Percentiles rank a stretch among this genome's conserved stretches.
phyloP scores from a whole-genome alignment of 768 basidiomycete genomes.

The Panellus pusillus region DNA sequence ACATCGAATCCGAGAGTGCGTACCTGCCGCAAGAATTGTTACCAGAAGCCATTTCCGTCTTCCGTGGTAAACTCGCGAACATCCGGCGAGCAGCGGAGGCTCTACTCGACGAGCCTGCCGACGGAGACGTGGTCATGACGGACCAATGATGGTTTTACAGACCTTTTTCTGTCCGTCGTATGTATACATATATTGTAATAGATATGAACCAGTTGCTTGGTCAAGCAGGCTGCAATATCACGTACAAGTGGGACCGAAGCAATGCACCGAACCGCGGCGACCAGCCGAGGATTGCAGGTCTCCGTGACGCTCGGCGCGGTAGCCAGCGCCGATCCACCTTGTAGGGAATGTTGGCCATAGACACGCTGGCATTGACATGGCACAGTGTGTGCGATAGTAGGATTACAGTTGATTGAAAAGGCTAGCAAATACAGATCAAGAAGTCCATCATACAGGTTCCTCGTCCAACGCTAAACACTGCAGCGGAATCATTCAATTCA shows the following conservation, averaged over 20 bases:
- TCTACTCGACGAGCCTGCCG: conserved; percentile 43
- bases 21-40: conserved; percentile 84
- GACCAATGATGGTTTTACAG: conserved; percentile 23
- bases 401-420: not conserved
- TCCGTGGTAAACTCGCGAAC: conserved; percentile 73
- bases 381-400: conserved; percentile 1
- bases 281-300: not conserved
- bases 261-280: not conserved
- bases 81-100: conserved; percentile 61
- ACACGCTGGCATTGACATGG: conserved; percentile 5
- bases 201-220: not conserved
- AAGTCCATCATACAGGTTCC: conserved; percentile 14
- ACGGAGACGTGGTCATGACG: conserved; percentile 57
- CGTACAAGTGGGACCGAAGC: conserved; percentile 12
- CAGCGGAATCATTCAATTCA: not conserved
- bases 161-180: not conserved
- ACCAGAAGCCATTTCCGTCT: conserved; percentile 75
- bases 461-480: conserved; percentile 49
- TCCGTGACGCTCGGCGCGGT: conserved; percentile 12
- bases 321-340: conserved; percentile 7
- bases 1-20: conserved; percentile 87
- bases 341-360: conserved; percentile 13
- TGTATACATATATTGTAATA: not conserved
- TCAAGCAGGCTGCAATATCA: not conserved
- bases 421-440: conserved; percentile 13